These are phyloP conservation scores for Fusarium euwallaceae DNA, from an alignment of 2,329 filamentous ascomycete genomes.

Conservation along the genomic window DNA sequence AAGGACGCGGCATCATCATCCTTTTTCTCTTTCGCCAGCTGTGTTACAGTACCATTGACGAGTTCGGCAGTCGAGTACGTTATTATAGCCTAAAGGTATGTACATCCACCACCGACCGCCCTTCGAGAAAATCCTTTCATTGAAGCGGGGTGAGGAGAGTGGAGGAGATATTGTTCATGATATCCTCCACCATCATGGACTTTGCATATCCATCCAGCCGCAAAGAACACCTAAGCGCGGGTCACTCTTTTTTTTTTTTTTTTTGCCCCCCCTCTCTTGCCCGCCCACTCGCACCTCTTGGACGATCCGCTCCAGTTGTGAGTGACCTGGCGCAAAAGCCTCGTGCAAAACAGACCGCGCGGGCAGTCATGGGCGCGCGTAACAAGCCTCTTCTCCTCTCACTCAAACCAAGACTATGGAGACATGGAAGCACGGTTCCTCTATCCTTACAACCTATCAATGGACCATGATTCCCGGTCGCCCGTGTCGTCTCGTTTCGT, in stretches of 20 bases:
- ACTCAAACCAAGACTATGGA: conserved; percentile 4
- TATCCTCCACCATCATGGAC: conserved; percentile 38
- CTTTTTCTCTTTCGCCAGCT: conserved; percentile 31
- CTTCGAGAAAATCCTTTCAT: neutral
- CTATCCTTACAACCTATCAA: neutral
- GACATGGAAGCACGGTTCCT: conserved; percentile 16
- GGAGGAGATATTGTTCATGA: conserved; percentile 30
- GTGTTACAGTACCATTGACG: conserved; percentile 22
- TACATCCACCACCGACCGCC: neutral
- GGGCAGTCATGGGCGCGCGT: neutral
- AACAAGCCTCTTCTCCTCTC: neutral
- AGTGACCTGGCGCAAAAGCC: conserved; percentile 30
- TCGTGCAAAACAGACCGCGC: conserved; percentile 11
- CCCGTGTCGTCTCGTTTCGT: conserved; percentile 9
- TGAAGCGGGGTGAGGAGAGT: neutral
- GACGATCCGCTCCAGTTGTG: conserved; percentile 44
- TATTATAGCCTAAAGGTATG: conserved; percentile 11
- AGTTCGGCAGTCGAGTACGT: conserved; percentile 32
- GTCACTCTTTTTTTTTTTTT: neutral
- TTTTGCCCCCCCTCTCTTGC: conserved; percentile 16
- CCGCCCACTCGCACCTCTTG: conserved; percentile 24
- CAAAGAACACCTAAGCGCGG: conserved; percentile 2
- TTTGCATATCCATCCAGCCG: conserved; percentile 32
- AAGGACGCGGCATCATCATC: conserved; percentile 36
- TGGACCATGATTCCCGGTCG: conserved; percentile 24